A percentile compares a stretch with the other conserved stretches of the same genome.
Conservation (phyloP, 805 yeast genomes). For the Yamadazyma takamatsuzukensis region DNA sequence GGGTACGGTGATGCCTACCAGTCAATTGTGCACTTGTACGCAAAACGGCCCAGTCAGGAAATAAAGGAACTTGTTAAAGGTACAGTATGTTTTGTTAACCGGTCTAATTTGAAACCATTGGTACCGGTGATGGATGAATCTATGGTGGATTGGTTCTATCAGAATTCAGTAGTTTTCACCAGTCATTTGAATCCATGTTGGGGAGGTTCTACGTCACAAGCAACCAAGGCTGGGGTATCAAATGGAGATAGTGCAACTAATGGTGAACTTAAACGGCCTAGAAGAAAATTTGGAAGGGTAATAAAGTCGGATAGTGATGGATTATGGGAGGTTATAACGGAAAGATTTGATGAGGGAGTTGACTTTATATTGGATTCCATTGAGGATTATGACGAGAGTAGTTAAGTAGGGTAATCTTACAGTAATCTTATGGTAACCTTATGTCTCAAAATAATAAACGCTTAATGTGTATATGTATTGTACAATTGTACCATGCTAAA, state of each 20-base stretch:
- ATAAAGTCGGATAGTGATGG: slow-evolving; percentile 71
- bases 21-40: slow-evolving; percentile 81
- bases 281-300: slow-evolving; percentile 90
- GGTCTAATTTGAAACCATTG: slow-evolving; percentile 67
- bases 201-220: slow-evolving; percentile 41
- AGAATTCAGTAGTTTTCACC: slow-evolving; percentile 80
- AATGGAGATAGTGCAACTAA: slow-evolving; percentile 10
- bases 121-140: slow-evolving; percentile 88
- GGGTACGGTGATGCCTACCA: slow-evolving; percentile 90
- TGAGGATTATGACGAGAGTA: slow-evolving; percentile 40
- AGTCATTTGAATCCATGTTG: slow-evolving; percentile 74
- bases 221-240: slow-evolving; percentile 16
- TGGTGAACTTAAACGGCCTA: slow-evolving; percentile 58
- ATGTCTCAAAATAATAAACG: too few species aligned
- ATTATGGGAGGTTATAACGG: slow-evolving; percentile 70
- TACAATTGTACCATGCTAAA: too few species aligned
- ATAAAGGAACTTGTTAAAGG: slow-evolving; percentile 63
- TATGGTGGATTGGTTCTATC: slow-evolving; percentile 87
- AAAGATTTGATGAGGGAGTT: slow-evolving; percentile 78
- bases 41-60: slow-evolving; percentile 63
- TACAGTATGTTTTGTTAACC: slow-evolving; percentile 64
- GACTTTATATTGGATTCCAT: slow-evolving; percentile 79
- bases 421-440: too few species aligned
- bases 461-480: too few species aligned
- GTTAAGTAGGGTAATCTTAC: too few species aligned